Base-by-base conservation (phyloP, 2,329 filamentous ascomycete species). In the Simplicillium sp. region DNA sequence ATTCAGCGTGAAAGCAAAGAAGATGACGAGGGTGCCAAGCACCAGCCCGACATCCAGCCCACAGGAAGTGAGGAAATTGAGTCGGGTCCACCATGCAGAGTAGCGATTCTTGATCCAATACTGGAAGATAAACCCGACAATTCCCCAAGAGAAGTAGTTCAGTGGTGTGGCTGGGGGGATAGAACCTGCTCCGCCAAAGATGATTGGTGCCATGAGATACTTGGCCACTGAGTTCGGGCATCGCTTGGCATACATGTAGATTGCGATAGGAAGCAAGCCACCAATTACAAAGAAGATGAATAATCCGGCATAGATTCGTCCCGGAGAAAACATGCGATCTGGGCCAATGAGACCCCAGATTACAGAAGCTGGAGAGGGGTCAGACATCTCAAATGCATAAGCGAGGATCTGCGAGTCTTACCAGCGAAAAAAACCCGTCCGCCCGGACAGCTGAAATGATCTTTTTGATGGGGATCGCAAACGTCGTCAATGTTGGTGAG, bases 131-230 rank as follows among this genome's bases (percentile, higher is more conserved):
- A 76, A 78, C 25, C 83, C 84, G 3, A 87, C 78, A 42, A 82
- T 62, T 14, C 78, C 80, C 82, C 83, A 87, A n/a, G 73, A 71
- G 29, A 84, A 72, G 55, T 85, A 87, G 60, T 84, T 86, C 44
- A 87, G 71, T 0, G 82, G 82, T 0, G 82, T 84, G 3, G 84
- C 83, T 0, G 77, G 77, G 3, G 77, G 77, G 49, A 82, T 79
- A 29, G 62, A 47, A 1, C 68, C 70, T 7, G 73, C 68, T 16
- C 76, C 75, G 43, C 77, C 78, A 52, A 81, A 79, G 49, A 82
- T 76, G 44, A 82, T 61, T 2, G 77, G 77, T 4, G 76, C 71
- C 64, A 80, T 80, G 39, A 79, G 63, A 55, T 68, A 73, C 42
- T 64, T 65, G 34, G 67, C 50, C 1, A 66, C 65, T 2, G 71